Conservation (phyloP, 2,329 filamentous ascomycete species). For the Aspergillus sp. region DNA sequence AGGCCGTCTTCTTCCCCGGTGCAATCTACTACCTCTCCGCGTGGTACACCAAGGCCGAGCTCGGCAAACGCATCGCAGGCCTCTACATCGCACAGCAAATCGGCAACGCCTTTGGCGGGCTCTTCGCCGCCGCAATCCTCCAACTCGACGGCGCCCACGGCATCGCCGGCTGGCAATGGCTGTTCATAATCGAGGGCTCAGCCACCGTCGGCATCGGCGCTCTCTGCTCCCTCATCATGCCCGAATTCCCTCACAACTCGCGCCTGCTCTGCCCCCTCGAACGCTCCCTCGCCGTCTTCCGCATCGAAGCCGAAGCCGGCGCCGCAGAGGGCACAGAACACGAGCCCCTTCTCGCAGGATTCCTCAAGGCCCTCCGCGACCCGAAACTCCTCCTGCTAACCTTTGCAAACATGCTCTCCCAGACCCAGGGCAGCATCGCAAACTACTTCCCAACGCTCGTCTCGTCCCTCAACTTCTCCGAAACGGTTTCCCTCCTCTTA, state of each 20-base stretch:
- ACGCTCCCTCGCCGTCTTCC: slow-evolving; percentile 25
- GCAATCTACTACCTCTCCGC: slow-evolving; percentile 41
- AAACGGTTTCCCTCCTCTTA: slow-evolving; percentile 46
- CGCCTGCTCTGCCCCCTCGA: slow-evolving; percentile 28
- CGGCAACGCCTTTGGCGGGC: slow-evolving; percentile 27
- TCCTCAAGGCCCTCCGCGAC: slow-evolving; percentile 33
- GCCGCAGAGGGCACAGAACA: slow-evolving; percentile 40
- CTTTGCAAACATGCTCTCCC: slow-evolving; percentile 42
- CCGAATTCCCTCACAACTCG: slow-evolving; percentile 42
- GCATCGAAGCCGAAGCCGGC: slow-evolving; percentile 37
- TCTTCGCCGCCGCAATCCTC: slow-evolving; percentile 28
- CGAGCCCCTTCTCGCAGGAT: slow-evolving; percentile 26
- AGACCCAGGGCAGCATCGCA: slow-evolving; percentile 36
- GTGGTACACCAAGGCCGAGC: slow-evolving; percentile 42
- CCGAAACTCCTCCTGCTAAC: slow-evolving; percentile 41
- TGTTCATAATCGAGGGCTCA: slow-evolving; percentile 48
- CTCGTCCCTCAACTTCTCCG: slow-evolving; percentile 21
- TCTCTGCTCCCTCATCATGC: slow-evolving; percentile 39
- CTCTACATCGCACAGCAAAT: slow-evolving; percentile 30
- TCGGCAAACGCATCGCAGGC: slow-evolving; percentile 31
- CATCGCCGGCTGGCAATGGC: slow-evolving; percentile 54
- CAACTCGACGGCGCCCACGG: slow-evolving; percentile 36
- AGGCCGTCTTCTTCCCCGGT: slow-evolving; percentile 60
- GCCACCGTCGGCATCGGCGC: slow-evolving; percentile 29
- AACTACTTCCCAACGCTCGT: slow-evolving; percentile 29